Conservation (phyloP, 495 filamentous ascomycete genomes). For the Peziza echinospora region DNA sequence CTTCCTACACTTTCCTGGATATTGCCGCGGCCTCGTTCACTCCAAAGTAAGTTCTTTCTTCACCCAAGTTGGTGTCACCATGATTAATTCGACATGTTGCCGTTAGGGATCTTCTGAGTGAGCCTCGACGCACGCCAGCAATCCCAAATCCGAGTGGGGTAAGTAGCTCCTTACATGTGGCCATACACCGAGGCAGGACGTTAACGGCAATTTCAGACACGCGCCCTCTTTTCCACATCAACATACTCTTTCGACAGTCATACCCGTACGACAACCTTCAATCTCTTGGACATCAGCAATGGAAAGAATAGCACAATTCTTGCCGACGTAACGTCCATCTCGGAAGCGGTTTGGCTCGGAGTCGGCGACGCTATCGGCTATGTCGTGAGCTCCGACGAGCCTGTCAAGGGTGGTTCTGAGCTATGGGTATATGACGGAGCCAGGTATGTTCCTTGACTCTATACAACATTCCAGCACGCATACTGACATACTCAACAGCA, state of each 20-base stretch:
- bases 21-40: not conserved
- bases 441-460: too few relatives aligned
- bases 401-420: conserved; percentile 41
- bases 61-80: not conserved
- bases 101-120: conserved; percentile 41
- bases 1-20: too few relatives aligned
- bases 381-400: conserved; percentile 41
- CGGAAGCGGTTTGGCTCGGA: conserved; percentile 57
- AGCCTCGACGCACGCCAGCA: conserved; percentile 57
- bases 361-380: conserved; percentile 39
- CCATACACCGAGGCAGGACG: not conserved
- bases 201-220: conserved; percentile 7
- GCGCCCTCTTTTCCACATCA: conserved; percentile 23
- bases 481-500: too few relatives aligned
- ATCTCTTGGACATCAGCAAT: conserved; percentile 46
- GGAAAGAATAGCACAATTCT: conserved; percentile 45
- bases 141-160: conserved; percentile 36
- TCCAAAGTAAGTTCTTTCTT: not conserved
- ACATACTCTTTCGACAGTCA: conserved; percentile 72
- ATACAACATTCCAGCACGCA: conserved; percentile 2
- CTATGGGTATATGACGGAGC: conserved; percentile 32
- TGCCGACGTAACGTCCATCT: conserved; percentile 33
- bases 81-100: not conserved
- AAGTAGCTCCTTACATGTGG: not conserved
- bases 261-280: conserved; percentile 50